Conservation (phyloP, 2,329 filamentous ascomycete genomes). For the Penicillium expansum region DNA sequence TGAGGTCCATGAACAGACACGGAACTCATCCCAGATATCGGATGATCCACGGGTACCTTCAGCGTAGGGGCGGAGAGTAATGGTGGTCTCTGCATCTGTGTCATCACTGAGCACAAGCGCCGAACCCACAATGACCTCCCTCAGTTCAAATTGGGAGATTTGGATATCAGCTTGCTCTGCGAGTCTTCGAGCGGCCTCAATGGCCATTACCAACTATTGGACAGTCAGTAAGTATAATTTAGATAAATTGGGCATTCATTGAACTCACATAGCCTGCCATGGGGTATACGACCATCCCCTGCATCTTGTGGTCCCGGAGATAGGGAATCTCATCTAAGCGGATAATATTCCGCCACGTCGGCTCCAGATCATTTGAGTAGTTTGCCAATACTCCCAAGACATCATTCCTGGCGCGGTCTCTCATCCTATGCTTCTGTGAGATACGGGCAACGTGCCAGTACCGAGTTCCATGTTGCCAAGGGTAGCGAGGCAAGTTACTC, state of each 20-base stretch:
- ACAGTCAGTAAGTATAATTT: not conserved
- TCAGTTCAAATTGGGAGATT: slow-evolving; percentile 48
- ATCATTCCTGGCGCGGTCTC: slow-evolving; percentile 26
- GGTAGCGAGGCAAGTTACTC: slow-evolving; percentile 44
- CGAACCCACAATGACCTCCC: slow-evolving; percentile 48
- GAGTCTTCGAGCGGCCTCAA: slow-evolving; percentile 34
- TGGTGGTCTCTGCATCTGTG: slow-evolving; percentile 50
- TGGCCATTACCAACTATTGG: slow-evolving; percentile 28
- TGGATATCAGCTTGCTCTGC: slow-evolving; percentile 25
- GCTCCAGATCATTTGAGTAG: slow-evolving; percentile 27
- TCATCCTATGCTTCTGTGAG: slow-evolving; percentile 25
- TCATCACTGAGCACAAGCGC: slow-evolving; percentile 51
- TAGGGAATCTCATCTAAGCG: slow-evolving; percentile 27
- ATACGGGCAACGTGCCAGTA: slow-evolving; percentile 48
- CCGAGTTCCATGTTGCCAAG: slow-evolving; percentile 49
- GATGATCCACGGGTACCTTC: slow-evolving; percentile 42
- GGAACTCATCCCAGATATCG: slow-evolving; percentile 29
- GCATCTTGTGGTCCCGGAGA: slow-evolving; percentile 35
- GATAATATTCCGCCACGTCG: slow-evolving; percentile 29
- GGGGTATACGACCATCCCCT: slow-evolving; percentile 26
- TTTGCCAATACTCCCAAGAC: slow-evolving; percentile 25
- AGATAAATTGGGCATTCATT: not conserved
- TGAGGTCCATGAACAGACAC: slow-evolving; percentile 26
- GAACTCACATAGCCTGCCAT: slow-evolving; percentile 25
- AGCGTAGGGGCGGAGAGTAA: slow-evolving; percentile 40